Evolutionary conservation across 768 basidiomycete genomes (phyloP).

Genomic region (Boletus pseudopeckii): DNA sequence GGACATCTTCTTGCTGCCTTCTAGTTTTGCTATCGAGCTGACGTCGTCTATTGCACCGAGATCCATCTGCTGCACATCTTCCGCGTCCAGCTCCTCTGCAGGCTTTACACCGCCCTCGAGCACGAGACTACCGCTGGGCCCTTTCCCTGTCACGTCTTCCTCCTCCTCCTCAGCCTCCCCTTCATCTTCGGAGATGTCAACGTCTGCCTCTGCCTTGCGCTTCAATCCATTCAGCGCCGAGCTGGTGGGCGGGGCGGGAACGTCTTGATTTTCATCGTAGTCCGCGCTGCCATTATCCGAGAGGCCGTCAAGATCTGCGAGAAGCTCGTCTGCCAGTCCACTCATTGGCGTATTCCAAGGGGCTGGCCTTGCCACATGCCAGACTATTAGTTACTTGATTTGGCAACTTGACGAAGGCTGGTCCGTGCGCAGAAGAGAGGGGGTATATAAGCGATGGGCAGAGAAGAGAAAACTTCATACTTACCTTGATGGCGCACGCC

Average conservation of each 20-base stretch:
- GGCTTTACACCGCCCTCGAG: constrained; percentile 86
- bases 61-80: constrained; percentile 95
- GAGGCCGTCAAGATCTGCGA: constrained; percentile 87
- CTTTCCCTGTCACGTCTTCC: constrained; percentile 37
- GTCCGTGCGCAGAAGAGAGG: constrained; percentile 20
- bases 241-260: constrained; percentile 19
- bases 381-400: constrained; percentile 6
- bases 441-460: constrained; percentile 31
- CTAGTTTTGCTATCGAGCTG: constrained; percentile 80
- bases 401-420: constrained; percentile 5
- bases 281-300: constrained; percentile 62
- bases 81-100: constrained; percentile 92
- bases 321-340: constrained; percentile 85
- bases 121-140: constrained; percentile 55
- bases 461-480: constrained; percentile 38
- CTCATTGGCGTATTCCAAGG: constrained; percentile 47
- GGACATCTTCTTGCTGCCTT: constrained; percentile 81
- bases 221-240: constrained; percentile 42
- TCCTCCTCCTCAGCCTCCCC: constrained; percentile 40
- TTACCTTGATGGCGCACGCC: constrained; percentile 62
- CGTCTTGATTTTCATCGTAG: constrained; percentile 40
- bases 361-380: background rate
- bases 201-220: constrained; percentile 56
- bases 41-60: constrained; percentile 83
- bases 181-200: constrained; percentile 57